A percentile compares a stretch with the other conserved stretches of the same genome.
Conservation (phyloP, 2,329 filamentous ascomycete species). For the Xylariaceae sp. region DNA sequence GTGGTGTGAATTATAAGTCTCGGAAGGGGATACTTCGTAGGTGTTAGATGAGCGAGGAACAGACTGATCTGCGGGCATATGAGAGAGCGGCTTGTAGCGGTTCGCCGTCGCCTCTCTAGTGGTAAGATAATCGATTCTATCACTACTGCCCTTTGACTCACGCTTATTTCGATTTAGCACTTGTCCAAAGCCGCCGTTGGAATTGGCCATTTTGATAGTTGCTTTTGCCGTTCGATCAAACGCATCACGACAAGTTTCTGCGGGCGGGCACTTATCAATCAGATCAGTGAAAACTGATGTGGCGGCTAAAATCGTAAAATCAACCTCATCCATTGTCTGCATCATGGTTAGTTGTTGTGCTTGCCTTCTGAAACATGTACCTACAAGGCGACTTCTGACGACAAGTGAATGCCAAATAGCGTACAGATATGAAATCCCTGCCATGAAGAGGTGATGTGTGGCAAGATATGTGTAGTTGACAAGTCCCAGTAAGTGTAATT, state of each 20-base stretch:
- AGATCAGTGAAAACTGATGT: conserved; percentile 91
- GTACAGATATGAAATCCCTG: conserved; percentile 93
- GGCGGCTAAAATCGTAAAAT: conserved; percentile 91
- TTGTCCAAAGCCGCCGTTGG: conserved; percentile 79
- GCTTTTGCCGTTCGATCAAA: conserved; percentile 95
- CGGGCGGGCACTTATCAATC: conserved; percentile 92
- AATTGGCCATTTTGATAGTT: conserved; percentile 92
- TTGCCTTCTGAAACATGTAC: conserved; percentile 43
- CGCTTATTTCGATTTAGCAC: conserved; percentile 40
- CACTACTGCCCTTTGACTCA: conserved; percentile 32
- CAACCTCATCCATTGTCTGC: conserved; percentile 90
- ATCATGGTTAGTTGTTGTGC: conserved; percentile 35
- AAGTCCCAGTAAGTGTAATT: conserved; percentile 83
- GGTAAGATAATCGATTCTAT: conserved; percentile 39
- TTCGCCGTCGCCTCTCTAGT: conserved; percentile 42
- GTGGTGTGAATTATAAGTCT: conserved; percentile 34
- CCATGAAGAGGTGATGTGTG: conserved; percentile 97
- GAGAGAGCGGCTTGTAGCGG: conserved; percentile 32
- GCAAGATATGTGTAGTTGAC: conserved; percentile 97
- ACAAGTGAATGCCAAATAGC: conserved; percentile 95
- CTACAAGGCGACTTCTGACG: conserved; percentile 83
- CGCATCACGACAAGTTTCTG: conserved; percentile 91
- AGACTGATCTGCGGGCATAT: conserved; percentile 31
- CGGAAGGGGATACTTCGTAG: conserved; percentile 31
- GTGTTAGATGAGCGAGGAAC: conserved; percentile 29